Evolutionary conservation across 179 eudicot genomes (phyloP), one percentile per base, ranked within the genome.

Genomic region (Actinidia arguta): DNA sequence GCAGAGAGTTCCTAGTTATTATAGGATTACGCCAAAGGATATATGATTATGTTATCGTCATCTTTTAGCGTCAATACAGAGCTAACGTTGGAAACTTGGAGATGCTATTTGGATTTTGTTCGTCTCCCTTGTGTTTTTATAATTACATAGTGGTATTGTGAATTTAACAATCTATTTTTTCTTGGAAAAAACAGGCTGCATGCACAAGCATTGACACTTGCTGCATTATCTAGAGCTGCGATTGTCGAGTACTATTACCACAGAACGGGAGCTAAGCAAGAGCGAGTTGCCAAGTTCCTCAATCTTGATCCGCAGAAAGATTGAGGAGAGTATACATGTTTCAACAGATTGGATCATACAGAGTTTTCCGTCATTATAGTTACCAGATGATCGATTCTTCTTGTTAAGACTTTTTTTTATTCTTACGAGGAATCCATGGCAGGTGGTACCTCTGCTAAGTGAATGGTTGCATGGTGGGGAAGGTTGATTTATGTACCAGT

Each of bases 171-270:
- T n/a, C 44, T 46, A 5, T 27, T 39, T 64, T 80, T 63, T 72
- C 17, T n/a, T 75, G 51, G 79, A 25, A 14, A 50, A 66, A 78
- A 52, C 87, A 93, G 97, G 94, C 85, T 93, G 88, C 97, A 93
- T 12, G 95, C 97, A 1, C 97, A 93, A 73, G 97, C 97, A 17
- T 87, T 93, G 22, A 93, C 97, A 4, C 85, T 93, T 70, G 94
- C 94, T 76, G 93, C 97, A 20, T 80, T 93, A 48, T 92, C 88
- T 3, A 94, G 94, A 81, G 94, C 97, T 79, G 97, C 92, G 6
- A 69, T 84, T 13, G 93, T 93, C 8, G 97, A 93, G 88, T 93
- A 90, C 73, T 90, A 82, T n/a, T 94, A 93, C 82, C 93, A 80
- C 85, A 85, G 83, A 50, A 54, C 74, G 1, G 84, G 82, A 36